Evolutionary conservation across 1,284 basidiomycete genomes (phyloP), one percentile per base, ranked within the genome.

Genomic region (Xerocomus minutiporus): DNA sequence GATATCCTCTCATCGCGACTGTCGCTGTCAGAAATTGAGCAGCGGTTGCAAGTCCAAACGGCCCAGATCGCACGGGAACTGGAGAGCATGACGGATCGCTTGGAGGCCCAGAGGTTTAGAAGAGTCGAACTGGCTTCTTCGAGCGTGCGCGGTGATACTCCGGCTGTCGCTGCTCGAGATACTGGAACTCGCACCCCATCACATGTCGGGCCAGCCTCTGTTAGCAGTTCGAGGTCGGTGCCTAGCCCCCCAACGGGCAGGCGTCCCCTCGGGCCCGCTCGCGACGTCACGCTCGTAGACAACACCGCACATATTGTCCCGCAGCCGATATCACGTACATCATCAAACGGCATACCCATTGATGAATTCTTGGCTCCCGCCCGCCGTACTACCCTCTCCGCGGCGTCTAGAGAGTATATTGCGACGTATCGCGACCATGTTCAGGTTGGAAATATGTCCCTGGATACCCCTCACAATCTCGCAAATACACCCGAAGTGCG

Each of bases 11-110:
- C 53, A 13, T 50, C 57, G 29, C 62, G 56, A 36, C 52, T 56
- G 29, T 51, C 66, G 52, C 39, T 60, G 41, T 55, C 62, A 29
- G 63, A 56, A 38, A 50, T 71, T 0, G 69, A 70, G 28, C 68
- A 68, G 39, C 59, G 53, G 47, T 35, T 65, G 42, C 63, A 67
- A 36, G 56, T 49, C 2, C 68, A 71, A 52, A 63, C 66, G 5
- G 62, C 63, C 23, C 62, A 63, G 43, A 65, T 71, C n/a, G 67
- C 72, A 39, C 64, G 65, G 51, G 70, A 73, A 46, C 52, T 73
- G 9, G 71, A 71, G 48, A 63, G 50, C 49, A 63, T 71, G 63
- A 61, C 61, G 12, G 58, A 57, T 46, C 57, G 56, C 25, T 52
- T 71, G 46, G 51, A 52, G 1, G 50, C 58, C 3, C 54, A 54